A percentile compares a stretch with the other conserved stretches of the same genome.
phyloP scores from a whole-genome alignment of 202 grass and related monocot genomes.

The Hordeum pubiflorum region DNA sequence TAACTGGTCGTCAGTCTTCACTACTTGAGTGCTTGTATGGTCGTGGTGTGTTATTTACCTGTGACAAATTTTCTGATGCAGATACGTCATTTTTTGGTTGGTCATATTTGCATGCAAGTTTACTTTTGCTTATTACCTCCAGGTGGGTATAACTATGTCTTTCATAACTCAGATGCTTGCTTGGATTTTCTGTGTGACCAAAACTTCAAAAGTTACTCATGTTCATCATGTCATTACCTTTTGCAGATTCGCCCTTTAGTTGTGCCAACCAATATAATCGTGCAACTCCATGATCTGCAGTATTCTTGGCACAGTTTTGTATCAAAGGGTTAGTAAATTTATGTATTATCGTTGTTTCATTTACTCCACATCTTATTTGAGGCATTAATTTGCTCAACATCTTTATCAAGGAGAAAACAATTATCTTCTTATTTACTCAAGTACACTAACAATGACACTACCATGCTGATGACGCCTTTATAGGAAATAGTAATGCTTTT shows the following conservation, averaged over 20 bases:
- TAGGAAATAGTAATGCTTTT: constrained; percentile 97
- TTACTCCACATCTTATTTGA: neutral
- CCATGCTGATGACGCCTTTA: constrained; percentile 17
- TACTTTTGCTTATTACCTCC: constrained; percentile 92
- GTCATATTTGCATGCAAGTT: constrained; percentile 85
- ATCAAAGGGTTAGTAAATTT: constrained; percentile 68
- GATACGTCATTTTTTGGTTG: constrained; percentile 87
- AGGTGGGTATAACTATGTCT: constrained; percentile 44
- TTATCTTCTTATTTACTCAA: constrained; percentile 5
- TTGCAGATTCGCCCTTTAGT: constrained; percentile 82
- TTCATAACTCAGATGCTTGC: constrained; percentile 25
- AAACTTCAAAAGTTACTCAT: neutral
- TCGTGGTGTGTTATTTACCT: constrained; percentile 6
- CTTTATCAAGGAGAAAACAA: neutral
- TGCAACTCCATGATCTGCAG: constrained; percentile 49
- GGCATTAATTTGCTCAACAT: neutral
- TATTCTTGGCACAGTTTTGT: constrained; percentile 97
- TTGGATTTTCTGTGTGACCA: constrained; percentile 8
- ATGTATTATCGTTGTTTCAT: neutral
- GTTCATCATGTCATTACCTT: constrained; percentile 1
- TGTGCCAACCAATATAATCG: constrained; percentile 66
- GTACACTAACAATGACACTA: constrained; percentile 19
- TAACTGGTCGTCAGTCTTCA: neutral
- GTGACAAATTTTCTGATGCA: constrained; percentile 29
- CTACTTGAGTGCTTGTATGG: neutral